A percentile compares a stretch with the other conserved stretches of the same genome.
Conservation (phyloP, 805 yeast species). For the Kodamaea restingae region DNA sequence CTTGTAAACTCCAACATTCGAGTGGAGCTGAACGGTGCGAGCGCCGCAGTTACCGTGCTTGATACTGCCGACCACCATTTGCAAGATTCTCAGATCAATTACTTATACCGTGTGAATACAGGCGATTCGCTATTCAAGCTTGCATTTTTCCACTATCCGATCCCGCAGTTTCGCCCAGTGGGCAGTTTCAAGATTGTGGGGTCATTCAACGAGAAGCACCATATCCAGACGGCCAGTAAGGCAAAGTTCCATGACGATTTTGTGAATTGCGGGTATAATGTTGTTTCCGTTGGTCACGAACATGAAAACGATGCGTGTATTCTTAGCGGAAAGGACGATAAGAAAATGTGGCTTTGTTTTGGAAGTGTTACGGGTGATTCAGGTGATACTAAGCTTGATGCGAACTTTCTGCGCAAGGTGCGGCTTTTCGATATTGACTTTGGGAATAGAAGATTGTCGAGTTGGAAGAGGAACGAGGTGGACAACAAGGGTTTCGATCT, state of each 20-base stretch:
- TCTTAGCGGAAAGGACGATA: slow-evolving; percentile 16
- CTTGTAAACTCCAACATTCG: slow-evolving; percentile 35
- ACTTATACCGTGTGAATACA: slow-evolving; percentile 25
- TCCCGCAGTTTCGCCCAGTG: slow-evolving; percentile 39
- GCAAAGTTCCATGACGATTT: slow-evolving; percentile 31
- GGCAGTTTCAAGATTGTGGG: slow-evolving; percentile 40
- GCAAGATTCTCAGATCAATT: slow-evolving; percentile 32
- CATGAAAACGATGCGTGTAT: slow-evolving; percentile 43
- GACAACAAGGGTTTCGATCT: slow-evolving; percentile 24
- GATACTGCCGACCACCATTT: slow-evolving; percentile 30
- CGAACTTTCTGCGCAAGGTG: slow-evolving; percentile 27
- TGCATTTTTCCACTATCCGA: slow-evolving; percentile 38
- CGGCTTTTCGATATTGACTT: slow-evolving; percentile 35
- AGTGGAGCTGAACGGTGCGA: slow-evolving; percentile 13
- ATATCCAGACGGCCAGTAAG: slow-evolving; percentile 27
- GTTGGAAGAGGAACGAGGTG: slow-evolving; percentile 35
- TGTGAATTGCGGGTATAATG: slow-evolving; percentile 32
- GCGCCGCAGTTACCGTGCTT: slow-evolving; percentile 29
- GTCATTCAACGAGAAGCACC: slow-evolving; percentile 34
- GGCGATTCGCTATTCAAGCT: slow-evolving; percentile 21
- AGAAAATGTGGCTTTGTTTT: slow-evolving; percentile 36
- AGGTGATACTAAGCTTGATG: slow-evolving; percentile 25
- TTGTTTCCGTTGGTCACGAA: slow-evolving; percentile 40
- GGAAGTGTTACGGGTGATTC: slow-evolving; percentile 36
- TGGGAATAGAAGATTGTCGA: slow-evolving; percentile 21